Evolutionary conservation across 306 rosid genomes (phyloP), one percentile per base, ranked within the genome.

Genomic region (Pachyrhizus erosus): DNA sequence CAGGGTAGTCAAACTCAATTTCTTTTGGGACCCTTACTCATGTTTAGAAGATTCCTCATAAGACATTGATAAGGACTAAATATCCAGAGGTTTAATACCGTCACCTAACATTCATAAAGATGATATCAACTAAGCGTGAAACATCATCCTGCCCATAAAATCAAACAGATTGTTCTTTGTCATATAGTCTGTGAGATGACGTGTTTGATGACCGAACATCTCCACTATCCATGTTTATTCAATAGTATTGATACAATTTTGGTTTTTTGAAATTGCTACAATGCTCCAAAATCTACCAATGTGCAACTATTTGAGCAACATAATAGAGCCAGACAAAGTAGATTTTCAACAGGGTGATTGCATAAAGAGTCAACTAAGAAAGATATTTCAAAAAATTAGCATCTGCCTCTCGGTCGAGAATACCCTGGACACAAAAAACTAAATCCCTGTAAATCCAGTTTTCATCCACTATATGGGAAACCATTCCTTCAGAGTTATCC

Each of bases 101-200:
- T 62, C 74, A 34, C 84, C 57, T 62, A 23, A 46, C 80, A 23
- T 73, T 45, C 33, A 62, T 33, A 37, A 73, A 64, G 45, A 73
- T 64, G 33, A 73, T 15, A 64, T 81, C 33, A 81, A 48, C 80
- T 15, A 24, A 23, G 17, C 75, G 5, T 49, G 27, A 73, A 80
- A 29, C 40, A 31, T 49, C 71, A 61, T n/a, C n/a, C n/a, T 14
- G 34, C 65, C 52, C 21, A 45, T 14, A 9, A 26, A 71, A 64
- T 45, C 48, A 33, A 33, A 37, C 2, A 66, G 18, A 31, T 31
- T 62, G 40, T 2, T 57, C 33, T 64, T 75, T 9, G 69, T 49
- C 43, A 52, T 51, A 31, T 31, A 31, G 40, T 2, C 4, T 20
- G 6, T 34, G 67, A 18, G 31, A 9, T 31, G 67, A 74, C 7